Evolutionary conservation across 768 basidiomycete species (phyloP), one percentile per base, ranked within the genome.

Genomic region (Lactarius pseudohatsudake): DNA sequence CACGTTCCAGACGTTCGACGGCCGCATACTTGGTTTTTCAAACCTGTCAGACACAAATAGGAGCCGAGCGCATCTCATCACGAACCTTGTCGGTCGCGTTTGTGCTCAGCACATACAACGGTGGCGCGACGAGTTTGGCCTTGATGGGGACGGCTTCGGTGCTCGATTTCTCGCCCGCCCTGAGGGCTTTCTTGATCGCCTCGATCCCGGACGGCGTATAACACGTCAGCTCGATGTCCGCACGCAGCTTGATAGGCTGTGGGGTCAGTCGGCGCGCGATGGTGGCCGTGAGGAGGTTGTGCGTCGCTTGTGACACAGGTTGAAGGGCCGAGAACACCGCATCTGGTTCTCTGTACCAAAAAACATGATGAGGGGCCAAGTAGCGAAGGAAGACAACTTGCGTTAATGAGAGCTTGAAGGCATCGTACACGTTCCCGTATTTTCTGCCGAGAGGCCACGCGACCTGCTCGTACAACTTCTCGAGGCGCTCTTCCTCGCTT

Each of bases 231-330:
- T 98, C 95, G 72, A 99, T 92, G 78, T 99, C 97, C 4, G 97
- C 95, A 72, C 97, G 93, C 47, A 99, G 86, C 80, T 98, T 99
- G 82, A 99, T 96, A 6, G 97, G 95, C 76, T 99, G 97, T 1
- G 97, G 97, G 0, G 97, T 99, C 45, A 98, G 82, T 15, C 97
- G 89, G 54, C 95, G 89, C 8, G 96, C 95, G 74, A 99, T 97
- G 26, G 94, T 96, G 63, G 84, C 77, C 68, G 84, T 85, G 22
- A 98, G 84, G 53, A 91, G 81, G 4, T 81, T 77, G 36, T 86
- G 79, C 1, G 88, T 89, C 0, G 85, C 79, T 7, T 81, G 73
- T 3, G 85, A 79, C 59, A 89, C 79, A 9, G 86, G 84, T 4
- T 82, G 79, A 40, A 98, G 81, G 0, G 88, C 81, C 2, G 85